phyloP scores from a whole-genome alignment of 345 rosid genomes.

The Salix udensis region DNA sequence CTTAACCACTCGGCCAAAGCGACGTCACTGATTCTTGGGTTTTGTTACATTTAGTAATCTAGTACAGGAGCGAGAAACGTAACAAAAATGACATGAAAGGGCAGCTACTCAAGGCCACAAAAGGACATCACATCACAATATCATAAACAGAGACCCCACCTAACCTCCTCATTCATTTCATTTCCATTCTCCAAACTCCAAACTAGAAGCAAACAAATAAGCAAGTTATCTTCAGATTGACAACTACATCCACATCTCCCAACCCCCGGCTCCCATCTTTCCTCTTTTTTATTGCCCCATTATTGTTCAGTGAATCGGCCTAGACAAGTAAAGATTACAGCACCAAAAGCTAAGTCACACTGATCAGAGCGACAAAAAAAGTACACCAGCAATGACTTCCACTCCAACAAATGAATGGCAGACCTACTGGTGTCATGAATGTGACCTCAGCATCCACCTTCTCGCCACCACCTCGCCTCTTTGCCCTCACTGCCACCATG shows the following conservation, averaged over 20 bases:
- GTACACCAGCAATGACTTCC: constrained; percentile 10
- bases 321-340: no score
- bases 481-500: constrained; percentile 44
- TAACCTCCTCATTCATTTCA: neutral
- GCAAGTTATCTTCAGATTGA: neutral
- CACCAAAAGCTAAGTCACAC: no score
- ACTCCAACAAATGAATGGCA: constrained; percentile 19
- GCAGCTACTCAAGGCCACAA: neutral
- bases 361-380: neutral
- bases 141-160: neutral
- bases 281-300: no score
- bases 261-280: no score
- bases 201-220: neutral
- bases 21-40: constrained; percentile 4
- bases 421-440: constrained; percentile 62
- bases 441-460: constrained; percentile 53
- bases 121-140: no score
- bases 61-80: fast-evolving
- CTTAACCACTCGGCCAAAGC: constrained; percentile 94
- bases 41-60: fast-evolving
- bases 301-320: no score
- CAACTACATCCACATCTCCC: neutral
- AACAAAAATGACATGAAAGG: neutral
- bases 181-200: neutral
- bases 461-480: constrained; percentile 22